These are phyloP conservation scores for Peronospora farinosa DNA, from an alignment of 352 stramenopile genomes.

Conservation along the genomic window DNA sequence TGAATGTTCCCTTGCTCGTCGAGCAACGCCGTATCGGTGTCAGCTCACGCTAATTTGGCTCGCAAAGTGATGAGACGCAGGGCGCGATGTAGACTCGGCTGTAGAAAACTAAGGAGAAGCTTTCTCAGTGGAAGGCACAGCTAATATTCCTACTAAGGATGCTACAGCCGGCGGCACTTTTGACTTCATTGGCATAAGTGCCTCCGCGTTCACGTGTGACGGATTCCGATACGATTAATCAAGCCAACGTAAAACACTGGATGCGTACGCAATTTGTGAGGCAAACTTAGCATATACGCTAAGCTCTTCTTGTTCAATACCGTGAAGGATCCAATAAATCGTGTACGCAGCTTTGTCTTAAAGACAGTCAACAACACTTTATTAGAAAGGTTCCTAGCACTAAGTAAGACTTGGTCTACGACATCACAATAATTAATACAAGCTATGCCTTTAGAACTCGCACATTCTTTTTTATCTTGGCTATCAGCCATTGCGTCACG, in stretches of 20 bases:
- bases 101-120: too few species aligned
- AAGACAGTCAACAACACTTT: conserved; percentile 6
- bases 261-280: conserved; percentile 11
- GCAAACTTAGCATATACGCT: conserved; percentile 16
- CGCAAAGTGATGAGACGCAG: too few species aligned
- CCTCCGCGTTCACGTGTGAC: too few species aligned
- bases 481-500: conserved; percentile 15
- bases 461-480: conserved; percentile 15
- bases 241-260: conserved; percentile 20
- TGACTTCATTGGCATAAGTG: too few species aligned
- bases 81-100: too few species aligned
- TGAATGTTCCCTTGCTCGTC: too few species aligned
- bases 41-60: too few species aligned
- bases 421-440: too few species aligned
- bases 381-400: conserved; percentile 12
- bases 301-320: conserved; percentile 11
- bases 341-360: conserved; percentile 14
- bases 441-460: conserved; percentile 1
- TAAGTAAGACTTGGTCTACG: conserved; percentile 15
- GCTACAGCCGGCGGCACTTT: too few species aligned
- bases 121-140: too few species aligned
- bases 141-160: too few species aligned
- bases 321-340: conserved; percentile 1
- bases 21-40: too few species aligned
- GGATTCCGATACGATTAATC: conserved; percentile 4